Evolutionary conservation across 192 early-diverging fungal species (phyloP), one percentile per base, ranked within the genome.

Genomic region (Linnemannia schmuckeri): DNA sequence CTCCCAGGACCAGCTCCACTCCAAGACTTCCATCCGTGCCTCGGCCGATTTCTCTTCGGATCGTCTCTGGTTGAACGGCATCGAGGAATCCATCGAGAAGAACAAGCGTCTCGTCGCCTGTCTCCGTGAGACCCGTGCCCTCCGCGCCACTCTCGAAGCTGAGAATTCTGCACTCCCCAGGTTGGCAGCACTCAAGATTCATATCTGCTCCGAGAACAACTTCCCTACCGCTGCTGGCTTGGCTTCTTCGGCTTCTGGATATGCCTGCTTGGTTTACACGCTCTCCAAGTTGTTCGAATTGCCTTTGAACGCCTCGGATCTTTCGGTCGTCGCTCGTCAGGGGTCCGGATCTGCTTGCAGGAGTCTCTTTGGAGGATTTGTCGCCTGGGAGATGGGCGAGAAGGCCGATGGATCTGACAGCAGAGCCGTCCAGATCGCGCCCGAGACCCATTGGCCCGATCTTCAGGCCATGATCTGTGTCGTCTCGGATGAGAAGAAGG

Each of bases 171-270:
- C 88, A 9, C 75, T 95, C 38, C 89, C 90, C 33, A 82, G 85
- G 41, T 87, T 99, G 49, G 93, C 97, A 0, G 76, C 80, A 42
- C 94, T 92, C 85, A 72, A 88, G n/a, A 85, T 99, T 72, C 97
- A 97, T 80, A 94, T 99, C 61, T 95, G 94, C 85, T 99, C 98
- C n/a, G 96, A 95, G 79, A 99, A 99, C 94, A 99, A 99, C 91
- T 99, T 99, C 91, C 99, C 99, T 27, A 99, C 99, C 9, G 99
- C 99, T 35, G 99, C 99, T 1, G 99, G 99, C 12, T 91, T 99
- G 40, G 99, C 99, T 12, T 99, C 98, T 66, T 97, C 97, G 13
- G 99, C 99, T 18, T 96, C 96, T 37, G 99, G 99, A 8, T 98
- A 97, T 52, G 98, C 99, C 38, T 96, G 96, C 79, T 90, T 99